These are phyloP conservation scores for Quillaja saponaria DNA, from an alignment of 306 rosid genomes.

Conservation along the genomic window DNA sequence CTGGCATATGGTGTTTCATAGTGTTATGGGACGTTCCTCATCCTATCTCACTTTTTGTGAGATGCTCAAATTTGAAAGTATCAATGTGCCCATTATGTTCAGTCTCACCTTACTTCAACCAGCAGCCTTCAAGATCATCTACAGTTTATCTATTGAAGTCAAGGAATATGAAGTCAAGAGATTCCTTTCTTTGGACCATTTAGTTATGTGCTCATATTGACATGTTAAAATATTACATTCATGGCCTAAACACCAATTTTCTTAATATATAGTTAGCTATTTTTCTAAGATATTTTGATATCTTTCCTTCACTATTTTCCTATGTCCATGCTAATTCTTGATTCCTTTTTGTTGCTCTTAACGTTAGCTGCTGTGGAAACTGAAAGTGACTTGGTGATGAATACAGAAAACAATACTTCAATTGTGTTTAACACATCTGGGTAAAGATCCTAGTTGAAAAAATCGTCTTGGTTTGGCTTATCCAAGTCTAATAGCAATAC, in stretches of 20 bases:
- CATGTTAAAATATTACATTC: not conserved
- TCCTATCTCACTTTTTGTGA: slow-evolving; percentile 37
- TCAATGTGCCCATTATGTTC: slow-evolving; percentile 61
- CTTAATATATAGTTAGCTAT: not conserved
- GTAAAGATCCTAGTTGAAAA: not conserved
- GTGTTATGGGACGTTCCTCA: slow-evolving; percentile 67
- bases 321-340: slow-evolving; percentile 12
- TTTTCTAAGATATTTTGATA: not conserved
- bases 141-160: slow-evolving; percentile 64
- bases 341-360: not conserved
- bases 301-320: not conserved
- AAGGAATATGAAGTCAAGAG: not conserved
- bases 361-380: not conserved
- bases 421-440: not conserved
- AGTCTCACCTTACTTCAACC: slow-evolving; percentile 39
- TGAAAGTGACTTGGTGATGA: slow-evolving; percentile 6
- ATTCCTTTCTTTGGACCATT: slow-evolving; percentile 6
- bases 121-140: slow-evolving; percentile 40
- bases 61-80: slow-evolving; percentile 52
- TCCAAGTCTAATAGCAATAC: slow-evolving; percentile 2
- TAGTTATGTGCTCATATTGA: not conserved
- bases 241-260: slow-evolving; percentile 9
- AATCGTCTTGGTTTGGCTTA: slow-evolving; percentile 1
- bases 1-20: slow-evolving; percentile 82
- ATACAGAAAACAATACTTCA: not conserved